Percentiles rank a stretch among this genome's conserved stretches.
Evolutionary conservation across 2,329 filamentous ascomycete genomes (phyloP).

Genomic region (Botrytis deweyae): DNA sequence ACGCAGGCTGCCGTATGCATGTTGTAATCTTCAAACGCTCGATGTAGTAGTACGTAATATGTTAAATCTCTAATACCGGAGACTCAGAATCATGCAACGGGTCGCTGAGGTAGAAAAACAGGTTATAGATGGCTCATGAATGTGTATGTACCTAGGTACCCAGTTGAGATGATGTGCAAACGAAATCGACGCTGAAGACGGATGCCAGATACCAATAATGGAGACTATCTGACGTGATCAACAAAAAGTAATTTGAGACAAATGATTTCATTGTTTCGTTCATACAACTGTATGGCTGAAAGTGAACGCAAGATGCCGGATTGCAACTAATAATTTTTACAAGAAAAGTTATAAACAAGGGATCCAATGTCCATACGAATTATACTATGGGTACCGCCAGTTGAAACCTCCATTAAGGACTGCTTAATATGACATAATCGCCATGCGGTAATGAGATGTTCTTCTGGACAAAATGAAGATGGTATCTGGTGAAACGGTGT

Average conservation of each 20-base stretch:
- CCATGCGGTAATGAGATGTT: not conserved
- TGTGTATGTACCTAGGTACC: not conserved
- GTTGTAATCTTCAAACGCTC: not conserved
- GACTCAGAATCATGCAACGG: too few relatives aligned
- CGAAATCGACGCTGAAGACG: not conserved
- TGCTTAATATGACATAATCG: not conserved
- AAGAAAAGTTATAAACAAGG: not conserved
- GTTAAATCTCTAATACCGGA: not conserved
- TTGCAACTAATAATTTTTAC: not conserved
- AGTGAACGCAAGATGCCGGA: not conserved
- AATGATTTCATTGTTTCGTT: not conserved
- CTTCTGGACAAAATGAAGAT: not conserved
- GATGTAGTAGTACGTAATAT: not conserved
- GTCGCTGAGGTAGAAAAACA: not conserved
- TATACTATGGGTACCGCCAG: not conserved
- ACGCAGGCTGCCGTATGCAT: not conserved
- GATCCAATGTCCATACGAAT: not conserved
- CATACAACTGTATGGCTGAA: not conserved
- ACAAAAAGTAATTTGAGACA: not conserved
- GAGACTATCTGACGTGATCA: not conserved
- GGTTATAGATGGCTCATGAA: not conserved
- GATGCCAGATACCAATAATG: not conserved
- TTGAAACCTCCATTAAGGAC: accelerated
- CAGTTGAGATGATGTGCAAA: not conserved
- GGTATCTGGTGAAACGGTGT: not conserved